Evolutionary conservation across 2,329 filamentous ascomycete species (phyloP).

Genomic region (Didymella glomerata): DNA sequence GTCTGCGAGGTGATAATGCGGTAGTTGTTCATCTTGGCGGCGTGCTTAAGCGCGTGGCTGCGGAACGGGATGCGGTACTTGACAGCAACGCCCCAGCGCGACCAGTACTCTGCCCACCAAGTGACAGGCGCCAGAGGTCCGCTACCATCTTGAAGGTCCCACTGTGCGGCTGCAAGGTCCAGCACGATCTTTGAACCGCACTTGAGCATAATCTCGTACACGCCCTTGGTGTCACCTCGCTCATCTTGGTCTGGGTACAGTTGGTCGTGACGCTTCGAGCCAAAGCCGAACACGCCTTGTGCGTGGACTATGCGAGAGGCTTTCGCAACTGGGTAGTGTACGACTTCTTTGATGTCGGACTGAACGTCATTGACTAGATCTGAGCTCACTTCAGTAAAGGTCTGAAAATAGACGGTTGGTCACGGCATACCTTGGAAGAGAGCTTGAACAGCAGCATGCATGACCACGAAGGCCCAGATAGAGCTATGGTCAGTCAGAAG

Average conservation of each 20-base stretch:
- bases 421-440: constrained; percentile 24
- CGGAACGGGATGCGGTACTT: constrained; percentile 25
- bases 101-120: constrained; percentile 22
- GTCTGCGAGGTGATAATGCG: constrained; percentile 21
- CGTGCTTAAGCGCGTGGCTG: constrained; percentile 21
- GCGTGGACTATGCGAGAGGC: constrained; percentile 15
- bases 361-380: constrained; percentile 26
- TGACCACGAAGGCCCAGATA: constrained; percentile 27
- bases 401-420: background rate
- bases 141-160: constrained; percentile 10
- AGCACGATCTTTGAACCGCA: constrained; percentile 24
- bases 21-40: constrained; percentile 16
- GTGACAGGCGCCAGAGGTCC: constrained; percentile 14
- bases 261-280: constrained; percentile 17
- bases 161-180: constrained; percentile 26
- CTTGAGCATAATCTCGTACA: constrained; percentile 29
- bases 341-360: constrained; percentile 27
- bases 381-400: constrained; percentile 7
- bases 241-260: constrained; percentile 21
- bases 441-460: constrained; percentile 20
- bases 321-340: constrained; percentile 16
- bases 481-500: constrained; percentile 23
- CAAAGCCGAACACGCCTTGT: constrained; percentile 10
- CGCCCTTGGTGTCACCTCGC: constrained; percentile 18
- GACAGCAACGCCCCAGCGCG: constrained; percentile 11